A percentile compares a stretch with the other conserved stretches of the same genome.
Evolutionary conservation across 345 rosid species (phyloP).

Genomic region (Corchorus capsularis): DNA sequence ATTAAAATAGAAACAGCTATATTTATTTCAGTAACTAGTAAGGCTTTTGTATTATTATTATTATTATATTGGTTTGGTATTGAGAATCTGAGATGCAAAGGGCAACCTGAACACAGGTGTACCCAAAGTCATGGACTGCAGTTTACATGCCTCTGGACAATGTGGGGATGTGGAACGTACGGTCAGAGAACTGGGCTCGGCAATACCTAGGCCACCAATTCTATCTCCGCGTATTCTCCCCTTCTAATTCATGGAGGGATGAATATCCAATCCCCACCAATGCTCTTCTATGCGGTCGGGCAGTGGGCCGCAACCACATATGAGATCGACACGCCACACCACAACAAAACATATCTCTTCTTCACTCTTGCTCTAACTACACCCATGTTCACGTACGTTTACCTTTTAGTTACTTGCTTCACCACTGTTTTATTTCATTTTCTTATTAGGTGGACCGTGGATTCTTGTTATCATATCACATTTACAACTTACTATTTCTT

Average conservation of each 20-base stretch:
- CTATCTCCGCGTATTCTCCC: slow-evolving; percentile 56
- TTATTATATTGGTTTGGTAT: no score
- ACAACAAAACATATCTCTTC: no score
- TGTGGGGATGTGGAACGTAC: slow-evolving; percentile 79
- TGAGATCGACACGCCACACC: no score
- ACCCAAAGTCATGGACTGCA: slow-evolving; percentile 75
- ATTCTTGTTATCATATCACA: no score
- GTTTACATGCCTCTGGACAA: slow-evolving; percentile 71
- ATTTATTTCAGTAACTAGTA: no score
- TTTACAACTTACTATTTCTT: no score
- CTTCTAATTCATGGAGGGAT: slow-evolving; percentile 65
- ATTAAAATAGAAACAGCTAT: no score
- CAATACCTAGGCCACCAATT: slow-evolving; percentile 76
- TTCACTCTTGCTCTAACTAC: no score
- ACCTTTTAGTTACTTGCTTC: background rate
- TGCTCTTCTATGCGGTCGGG: slow-evolving; percentile 62
- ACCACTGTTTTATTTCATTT: no score
- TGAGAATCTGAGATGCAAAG: no score
- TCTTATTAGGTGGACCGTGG: no score
- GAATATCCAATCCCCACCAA: slow-evolving; percentile 68
- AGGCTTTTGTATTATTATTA: no score
- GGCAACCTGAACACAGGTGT: slow-evolving; percentile 42
- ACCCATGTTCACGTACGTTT: background rate
- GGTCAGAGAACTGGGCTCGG: slow-evolving; percentile 72
- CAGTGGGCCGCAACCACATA: slow-evolving; percentile 40